Evolutionary conservation across 768 basidiomycete genomes (phyloP).

Genomic region (Serendipita sp.): DNA sequence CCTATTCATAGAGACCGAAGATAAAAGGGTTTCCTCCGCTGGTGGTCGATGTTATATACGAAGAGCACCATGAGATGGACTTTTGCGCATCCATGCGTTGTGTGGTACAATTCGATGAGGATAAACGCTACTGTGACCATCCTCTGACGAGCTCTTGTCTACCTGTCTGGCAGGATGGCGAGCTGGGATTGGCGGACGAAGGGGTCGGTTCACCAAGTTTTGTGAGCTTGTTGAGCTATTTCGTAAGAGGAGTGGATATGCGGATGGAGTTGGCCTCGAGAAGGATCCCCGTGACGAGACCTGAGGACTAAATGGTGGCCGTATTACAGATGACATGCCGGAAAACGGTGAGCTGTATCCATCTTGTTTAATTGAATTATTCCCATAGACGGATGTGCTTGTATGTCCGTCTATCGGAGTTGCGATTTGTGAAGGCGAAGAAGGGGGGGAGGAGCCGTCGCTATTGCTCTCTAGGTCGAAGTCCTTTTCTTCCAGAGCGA

Average conservation of each 20-base stretch:
- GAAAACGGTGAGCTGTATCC: neutral
- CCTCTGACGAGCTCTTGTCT: neutral
- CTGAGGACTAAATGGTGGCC: neutral
- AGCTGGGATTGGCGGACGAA: neutral
- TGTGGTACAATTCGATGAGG: neutral
- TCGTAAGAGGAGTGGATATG: neutral
- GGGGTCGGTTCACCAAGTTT: neutral
- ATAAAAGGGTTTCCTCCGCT: too few relatives aligned
- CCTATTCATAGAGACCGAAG: too few relatives aligned
- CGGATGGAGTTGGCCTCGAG: neutral
- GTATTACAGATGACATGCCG: neutral
- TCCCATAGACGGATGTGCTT: neutral
- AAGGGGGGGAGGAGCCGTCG: neutral
- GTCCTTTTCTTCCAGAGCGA: neutral
- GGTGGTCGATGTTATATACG: neutral
- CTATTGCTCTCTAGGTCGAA: neutral
- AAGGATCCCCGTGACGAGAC: neutral
- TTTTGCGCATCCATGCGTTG: neutral
- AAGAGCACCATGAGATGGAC: conserved; percentile 1
- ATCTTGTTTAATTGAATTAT: neutral
- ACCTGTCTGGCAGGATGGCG: neutral
- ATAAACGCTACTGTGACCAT: neutral
- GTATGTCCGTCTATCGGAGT: neutral
- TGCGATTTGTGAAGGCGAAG: neutral
- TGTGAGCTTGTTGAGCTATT: neutral